Conservation (phyloP, 2,329 filamentous ascomycete genomes). For the Aspergillus vadensis region DNA sequence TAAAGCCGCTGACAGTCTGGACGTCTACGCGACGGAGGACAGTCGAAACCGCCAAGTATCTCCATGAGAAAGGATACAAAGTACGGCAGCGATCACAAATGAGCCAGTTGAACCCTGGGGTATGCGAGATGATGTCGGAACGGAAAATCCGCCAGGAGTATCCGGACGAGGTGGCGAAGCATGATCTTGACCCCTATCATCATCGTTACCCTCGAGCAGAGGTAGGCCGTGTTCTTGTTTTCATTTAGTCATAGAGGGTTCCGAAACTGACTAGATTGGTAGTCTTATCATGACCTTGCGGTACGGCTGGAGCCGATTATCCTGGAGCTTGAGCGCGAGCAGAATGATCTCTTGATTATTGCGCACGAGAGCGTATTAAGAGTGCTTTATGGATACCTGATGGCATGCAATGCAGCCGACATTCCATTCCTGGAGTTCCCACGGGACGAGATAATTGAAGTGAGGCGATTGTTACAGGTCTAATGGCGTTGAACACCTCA, state of each 20-base stretch:
- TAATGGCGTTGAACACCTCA: not conserved
- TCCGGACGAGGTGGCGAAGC: conserved; percentile 88
- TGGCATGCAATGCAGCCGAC: conserved; percentile 95
- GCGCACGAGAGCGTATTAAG: conserved; percentile 97
- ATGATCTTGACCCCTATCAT: conserved; percentile 93
- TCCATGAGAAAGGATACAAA: conserved; percentile 79
- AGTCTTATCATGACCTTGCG: conserved; percentile 98
- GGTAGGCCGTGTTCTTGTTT: conserved; percentile 51
- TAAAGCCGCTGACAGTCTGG: conserved; percentile 88
- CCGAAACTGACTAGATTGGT: conserved; percentile 13
- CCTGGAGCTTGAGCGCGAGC: conserved; percentile 91
- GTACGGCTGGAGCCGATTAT: conserved; percentile 97
- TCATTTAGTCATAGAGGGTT: not conserved
- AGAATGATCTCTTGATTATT: conserved; percentile 97
- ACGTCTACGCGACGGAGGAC: conserved; percentile 89
- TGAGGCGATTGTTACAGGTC: conserved; percentile 35
- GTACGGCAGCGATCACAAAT: conserved; percentile 92
- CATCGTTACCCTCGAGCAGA: conserved; percentile 94
- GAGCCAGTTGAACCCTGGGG: conserved; percentile 94
- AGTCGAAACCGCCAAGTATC: conserved; percentile 80
- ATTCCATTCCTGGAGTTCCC: conserved; percentile 94
- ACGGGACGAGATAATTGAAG: conserved; percentile 94
- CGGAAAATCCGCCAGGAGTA: conserved; percentile 76
- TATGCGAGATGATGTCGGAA: conserved; percentile 92
- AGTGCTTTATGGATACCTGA: conserved; percentile 94